Evolutionary conservation across 257 asterid species (phyloP), one percentile per base, ranked within the genome.

Genomic region (Solanum medicagineum): DNA sequence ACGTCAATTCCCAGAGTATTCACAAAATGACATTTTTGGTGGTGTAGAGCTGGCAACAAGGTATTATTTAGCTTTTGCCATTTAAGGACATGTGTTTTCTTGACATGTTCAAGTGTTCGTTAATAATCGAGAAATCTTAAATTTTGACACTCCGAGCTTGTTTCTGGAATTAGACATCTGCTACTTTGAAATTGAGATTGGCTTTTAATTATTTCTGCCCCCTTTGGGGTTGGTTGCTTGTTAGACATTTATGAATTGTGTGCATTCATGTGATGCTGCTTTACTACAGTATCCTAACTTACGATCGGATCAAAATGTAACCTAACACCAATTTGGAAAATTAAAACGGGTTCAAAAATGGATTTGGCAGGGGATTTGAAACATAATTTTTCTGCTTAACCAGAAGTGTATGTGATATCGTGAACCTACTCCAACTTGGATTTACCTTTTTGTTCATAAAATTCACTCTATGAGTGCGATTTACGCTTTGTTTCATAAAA

Each of bases 221-320:
- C 29, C 29, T 29, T 29, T 29, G 29, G 82, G 63, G 15, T 51
- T 77, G 83, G n/a, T 51, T 77, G 83, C 45, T 53, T 51, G 63
- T 53, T 77, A 26, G 47, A 74, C 55, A 57, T 68, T 60, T 69
- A 69, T 53, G 86, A 53, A 84, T 66, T 53, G 68, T 82, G 54
- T 69, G 81, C 55, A 29, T 40, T 83, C 87, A 86, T 86, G 88
- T 80, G 89, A 87, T 83, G 26, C 51, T 84, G 54, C 40, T 74
- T 42, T 49, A 81, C 55, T 6, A 29, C 36, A 47, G 2, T 65
- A 36, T 36, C 36, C 36, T 32, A 32, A 32, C 36, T 32, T 32
- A n/a, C n/a, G n/a, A n/a, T n/a, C n/a, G n/a, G n/a, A n/a, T n/a
- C n/a, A n/a, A n/a, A n/a, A n/a, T n/a, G n/a, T n/a, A n/a, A n/a